Evolutionary conservation across 2,329 filamentous ascomycete species (phyloP).

Genomic region (Grosmannia serpens): DNA sequence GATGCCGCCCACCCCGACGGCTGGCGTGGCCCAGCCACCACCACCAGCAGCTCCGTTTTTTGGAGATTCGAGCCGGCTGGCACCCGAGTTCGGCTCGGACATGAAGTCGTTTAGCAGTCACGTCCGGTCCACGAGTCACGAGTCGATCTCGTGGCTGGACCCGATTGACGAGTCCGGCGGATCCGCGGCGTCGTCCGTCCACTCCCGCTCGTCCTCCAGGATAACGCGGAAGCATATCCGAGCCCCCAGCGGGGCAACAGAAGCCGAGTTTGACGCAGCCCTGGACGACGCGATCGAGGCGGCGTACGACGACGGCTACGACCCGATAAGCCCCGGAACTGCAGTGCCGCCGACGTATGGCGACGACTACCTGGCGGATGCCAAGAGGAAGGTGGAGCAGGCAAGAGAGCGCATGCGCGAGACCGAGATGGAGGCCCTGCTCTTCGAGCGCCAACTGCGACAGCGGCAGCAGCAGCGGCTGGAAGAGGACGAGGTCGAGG

Average conservation of each 20-base stretch:
- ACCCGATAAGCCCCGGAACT: conserved; percentile 45
- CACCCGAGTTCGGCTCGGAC: neutral
- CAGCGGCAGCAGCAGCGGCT: conserved; percentile 28
- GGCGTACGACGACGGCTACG: conserved; percentile 85
- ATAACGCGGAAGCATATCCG: conserved; percentile 60
- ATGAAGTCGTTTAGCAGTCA: conserved; percentile 19
- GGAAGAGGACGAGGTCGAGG: conserved; percentile 28
- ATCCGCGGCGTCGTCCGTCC: conserved; percentile 67
- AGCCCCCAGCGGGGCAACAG: conserved; percentile 57
- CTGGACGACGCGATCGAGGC: conserved; percentile 92
- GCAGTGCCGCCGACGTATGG: conserved; percentile 19
- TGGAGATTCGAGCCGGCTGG: neutral
- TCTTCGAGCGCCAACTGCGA: conserved; percentile 46
- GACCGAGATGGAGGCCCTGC: conserved; percentile 58
- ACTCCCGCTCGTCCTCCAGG: conserved; percentile 65
- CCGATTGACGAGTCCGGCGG: conserved; percentile 83
- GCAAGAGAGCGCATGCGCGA: conserved; percentile 66
- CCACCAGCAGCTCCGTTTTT: neutral
- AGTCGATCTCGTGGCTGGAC: conserved; percentile 86
- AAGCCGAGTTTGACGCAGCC: conserved; percentile 87
- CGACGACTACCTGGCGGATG: conserved; percentile 35
- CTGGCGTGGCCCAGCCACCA: neutral
- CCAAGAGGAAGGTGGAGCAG: conserved; percentile 56
- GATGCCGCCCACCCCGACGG: neutral
- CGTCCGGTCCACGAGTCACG: conserved; percentile 54